These are phyloP conservation scores for Mycena haematopus DNA, from an alignment of 768 basidiomycete species.

Conservation along the genomic window DNA sequence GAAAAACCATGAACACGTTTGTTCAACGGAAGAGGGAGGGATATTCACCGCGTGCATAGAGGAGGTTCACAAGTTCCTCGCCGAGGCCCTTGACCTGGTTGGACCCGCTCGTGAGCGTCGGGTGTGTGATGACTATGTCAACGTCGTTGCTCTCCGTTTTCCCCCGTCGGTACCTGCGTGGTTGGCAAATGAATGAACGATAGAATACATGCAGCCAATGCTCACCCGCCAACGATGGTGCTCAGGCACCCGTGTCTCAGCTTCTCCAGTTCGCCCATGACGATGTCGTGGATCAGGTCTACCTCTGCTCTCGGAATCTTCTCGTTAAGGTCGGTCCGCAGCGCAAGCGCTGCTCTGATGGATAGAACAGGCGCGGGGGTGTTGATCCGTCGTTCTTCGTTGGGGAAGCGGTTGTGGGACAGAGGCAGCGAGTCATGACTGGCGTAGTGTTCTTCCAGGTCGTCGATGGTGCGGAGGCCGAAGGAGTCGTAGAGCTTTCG, in stretches of 20 bases:
- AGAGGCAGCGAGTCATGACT: constrained; percentile 35
- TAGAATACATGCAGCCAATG: constrained; percentile 4
- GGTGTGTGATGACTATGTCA: constrained; percentile 88
- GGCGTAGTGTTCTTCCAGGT: constrained; percentile 73
- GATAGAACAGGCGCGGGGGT: constrained; percentile 42
- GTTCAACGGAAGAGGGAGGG: neutral
- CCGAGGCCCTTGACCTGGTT: constrained; percentile 67
- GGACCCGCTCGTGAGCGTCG: constrained; percentile 42
- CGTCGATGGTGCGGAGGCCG: constrained; percentile 70
- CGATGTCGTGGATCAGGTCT: constrained; percentile 71
- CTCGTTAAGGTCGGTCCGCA: constrained; percentile 60
- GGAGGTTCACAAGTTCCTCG: constrained; percentile 59
- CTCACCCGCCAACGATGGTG: constrained; percentile 85
- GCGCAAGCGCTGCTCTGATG: constrained; percentile 63
- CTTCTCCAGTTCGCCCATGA: constrained; percentile 69
- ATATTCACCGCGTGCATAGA: constrained; percentile 62
- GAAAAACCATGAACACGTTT: neutral
- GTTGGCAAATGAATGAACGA: neutral
- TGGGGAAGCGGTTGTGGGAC: constrained; percentile 12
- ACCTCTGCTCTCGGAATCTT: constrained; percentile 77
- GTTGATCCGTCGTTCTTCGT: constrained; percentile 20
- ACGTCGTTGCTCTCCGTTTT: constrained; percentile 84
- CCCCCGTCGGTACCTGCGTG: constrained; percentile 78
- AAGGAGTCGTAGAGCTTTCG: constrained; percentile 61
- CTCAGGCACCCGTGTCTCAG: constrained; percentile 72